These are phyloP conservation scores for Dendrobium officinale DNA, from an alignment of 106 monocot genomes.

Conservation along the genomic window DNA sequence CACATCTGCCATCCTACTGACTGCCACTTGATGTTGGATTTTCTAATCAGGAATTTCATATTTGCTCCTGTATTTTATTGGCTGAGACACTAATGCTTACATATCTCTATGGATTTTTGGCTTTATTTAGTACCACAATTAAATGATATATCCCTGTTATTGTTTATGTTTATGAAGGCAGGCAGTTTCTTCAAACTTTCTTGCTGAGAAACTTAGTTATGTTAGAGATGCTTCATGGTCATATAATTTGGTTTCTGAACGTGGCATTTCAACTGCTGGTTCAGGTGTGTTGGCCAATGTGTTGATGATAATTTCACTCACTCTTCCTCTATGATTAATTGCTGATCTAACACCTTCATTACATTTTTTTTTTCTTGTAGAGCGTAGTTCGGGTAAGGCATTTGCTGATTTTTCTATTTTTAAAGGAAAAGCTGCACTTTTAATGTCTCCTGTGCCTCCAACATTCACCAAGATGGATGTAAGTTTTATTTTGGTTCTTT, in stretches of 20 bases:
- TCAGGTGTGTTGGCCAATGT: constrained; percentile 7
- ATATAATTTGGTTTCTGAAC: constrained; percentile 14
- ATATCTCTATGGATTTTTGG: neutral
- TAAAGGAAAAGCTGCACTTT: constrained; percentile 89
- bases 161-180: neutral
- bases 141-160: neutral
- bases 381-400: constrained; percentile 20
- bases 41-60: neutral
- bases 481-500: constrained; percentile 10
- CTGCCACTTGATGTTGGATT: neutral
- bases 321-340: neutral
- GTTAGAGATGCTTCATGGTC: constrained; percentile 17
- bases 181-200: constrained; percentile 1
- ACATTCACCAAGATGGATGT: constrained; percentile 52
- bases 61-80: neutral
- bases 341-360: neutral
- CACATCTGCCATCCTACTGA: too few relatives aligned
- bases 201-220: constrained; percentile 1
- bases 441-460: constrained; percentile 41
- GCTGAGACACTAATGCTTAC: neutral
- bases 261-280: constrained; percentile 25
- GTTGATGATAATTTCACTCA: neutral
- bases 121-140: neutral
- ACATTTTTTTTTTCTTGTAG: constrained; percentile 15
- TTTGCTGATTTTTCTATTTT: constrained; percentile 52